Evolutionary conservation across 495 filamentous ascomycete species (phyloP), one percentile per base, ranked within the genome.

Genomic region (Penicillium samsonianum): DNA sequence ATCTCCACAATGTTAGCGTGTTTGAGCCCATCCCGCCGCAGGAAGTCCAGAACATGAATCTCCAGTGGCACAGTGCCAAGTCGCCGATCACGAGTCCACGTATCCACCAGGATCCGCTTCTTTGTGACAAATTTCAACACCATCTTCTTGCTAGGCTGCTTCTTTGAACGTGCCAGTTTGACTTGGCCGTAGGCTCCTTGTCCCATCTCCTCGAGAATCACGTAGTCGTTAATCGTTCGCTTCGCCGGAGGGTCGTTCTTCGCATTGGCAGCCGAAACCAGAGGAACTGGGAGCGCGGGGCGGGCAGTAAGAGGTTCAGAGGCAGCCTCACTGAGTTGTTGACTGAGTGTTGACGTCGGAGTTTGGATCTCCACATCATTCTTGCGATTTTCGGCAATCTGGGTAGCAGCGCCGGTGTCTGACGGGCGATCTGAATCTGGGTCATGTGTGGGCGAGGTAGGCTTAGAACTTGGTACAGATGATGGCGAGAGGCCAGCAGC

Each of bases 111-210:
- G 69, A 99, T 99, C 33, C 93, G 87, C 59, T 89, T 86, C 70
- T 99, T 99, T 2, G 95, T 98, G 41, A 99, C 94, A 64, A 95
- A 99, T 71, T 99, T 99, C 50, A 99, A 78, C 5, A 99, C 94
- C 50, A 95, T 87, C 70, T 93, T 96, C 69, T 90, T 89, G 22
- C 75, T 70, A 38, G 82, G 81, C 44, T 80, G 83, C 67, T 86
- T 87, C 75, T 92, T 92, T 71, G 95, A 88, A 10, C 92, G 84
- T n/a, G 89, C 92, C 37, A 98, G 78, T 70, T 99, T 99, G 49
- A 99, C 94, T 72, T 98, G 92, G 5, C 94, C 94, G 66, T 98
- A 99, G 2, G 94, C 95, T 44, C 94, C 94, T 73, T 97, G 91
- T 6, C 94, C 94, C 93, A 99, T 97, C 53, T 99, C 94, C 72